These are phyloP conservation scores for Pseudonectria foliicola DNA, from an alignment of 2,329 filamentous ascomycete genomes.

Conservation along the genomic window DNA sequence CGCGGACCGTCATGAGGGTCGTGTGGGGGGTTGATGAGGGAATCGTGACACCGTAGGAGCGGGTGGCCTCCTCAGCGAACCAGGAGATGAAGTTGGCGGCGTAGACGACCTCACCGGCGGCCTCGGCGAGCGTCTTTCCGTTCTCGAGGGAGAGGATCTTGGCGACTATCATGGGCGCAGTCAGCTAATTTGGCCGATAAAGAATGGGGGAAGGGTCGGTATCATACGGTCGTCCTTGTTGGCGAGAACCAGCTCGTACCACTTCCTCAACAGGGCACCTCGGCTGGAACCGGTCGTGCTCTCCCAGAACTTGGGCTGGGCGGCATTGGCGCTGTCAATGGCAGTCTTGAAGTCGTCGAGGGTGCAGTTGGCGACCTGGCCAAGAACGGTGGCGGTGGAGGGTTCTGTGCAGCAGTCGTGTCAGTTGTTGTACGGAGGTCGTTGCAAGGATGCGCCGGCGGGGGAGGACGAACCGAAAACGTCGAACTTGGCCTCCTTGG, in stretches of 20 bases:
- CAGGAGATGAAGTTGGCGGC: conserved; percentile 47
- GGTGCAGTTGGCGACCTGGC: conserved; percentile 20
- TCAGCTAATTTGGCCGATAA: conserved; percentile 1
- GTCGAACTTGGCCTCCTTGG: conserved; percentile 23
- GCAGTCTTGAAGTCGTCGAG: conserved; percentile 21
- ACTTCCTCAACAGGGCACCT: conserved; percentile 21
- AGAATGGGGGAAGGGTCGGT: too few relatives aligned
- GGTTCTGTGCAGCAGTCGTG: conserved; percentile 15
- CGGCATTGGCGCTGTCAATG: conserved; percentile 20
- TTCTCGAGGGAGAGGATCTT: conserved; percentile 40
- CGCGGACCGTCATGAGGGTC: conserved; percentile 63
- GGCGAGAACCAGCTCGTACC: conserved; percentile 20
- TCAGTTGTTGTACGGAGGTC: neutral
- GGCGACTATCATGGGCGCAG: conserved; percentile 19
- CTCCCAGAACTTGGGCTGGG: conserved; percentile 20
- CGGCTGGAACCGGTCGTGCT: conserved; percentile 21
- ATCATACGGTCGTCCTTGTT: conserved; percentile 21
- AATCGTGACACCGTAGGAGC: conserved; percentile 52
- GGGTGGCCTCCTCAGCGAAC: conserved; percentile 46
- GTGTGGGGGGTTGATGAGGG: conserved; percentile 53
- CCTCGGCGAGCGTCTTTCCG: conserved; percentile 49
- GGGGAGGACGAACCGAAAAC: conserved; percentile 17
- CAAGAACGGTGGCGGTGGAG: conserved; percentile 21
- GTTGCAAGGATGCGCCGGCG: too few relatives aligned
- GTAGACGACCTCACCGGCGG: conserved; percentile 48